A percentile compares a stretch with the other conserved stretches of the same genome.
Conservation (phyloP, 257 asterid species). For the Verbena officinalis region DNA sequence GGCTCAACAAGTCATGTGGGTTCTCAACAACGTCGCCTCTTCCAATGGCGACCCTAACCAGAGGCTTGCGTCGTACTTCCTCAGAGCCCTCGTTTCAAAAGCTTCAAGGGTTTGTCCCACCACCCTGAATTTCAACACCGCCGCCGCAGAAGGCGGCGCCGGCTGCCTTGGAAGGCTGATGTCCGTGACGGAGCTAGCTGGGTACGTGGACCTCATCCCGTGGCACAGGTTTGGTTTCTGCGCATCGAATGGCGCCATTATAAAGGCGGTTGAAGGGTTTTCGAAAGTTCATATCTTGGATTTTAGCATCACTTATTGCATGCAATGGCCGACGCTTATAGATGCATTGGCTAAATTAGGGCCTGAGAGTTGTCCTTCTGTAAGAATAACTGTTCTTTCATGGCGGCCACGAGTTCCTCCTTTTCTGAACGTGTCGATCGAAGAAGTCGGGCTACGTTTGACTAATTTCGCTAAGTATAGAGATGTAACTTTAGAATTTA, state of each 20-base stretch:
- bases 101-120: slow-evolving; percentile 64
- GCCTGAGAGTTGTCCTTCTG: slow-evolving; percentile 46
- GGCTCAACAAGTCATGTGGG: slow-evolving; percentile 95
- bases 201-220: slow-evolving; percentile 77
- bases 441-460: slow-evolving; percentile 64
- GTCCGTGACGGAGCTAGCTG: slow-evolving; percentile 76
- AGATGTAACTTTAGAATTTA: slow-evolving; percentile 69
- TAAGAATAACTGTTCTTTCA: slow-evolving; percentile 54
- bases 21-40: slow-evolving; percentile 83
- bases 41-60: slow-evolving; percentile 75
- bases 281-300: slow-evolving; percentile 61
- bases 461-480: slow-evolving; percentile 58
- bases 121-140: slow-evolving; percentile 29
- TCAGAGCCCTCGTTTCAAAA: slow-evolving; percentile 61
- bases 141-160: not conserved
- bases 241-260: slow-evolving; percentile 63
- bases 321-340: slow-evolving; percentile 87
- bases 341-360: slow-evolving; percentile 58
- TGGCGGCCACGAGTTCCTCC: slow-evolving; percentile 71
- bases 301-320: slow-evolving; percentile 72
- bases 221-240: slow-evolving; percentile 86
- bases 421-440: slow-evolving; percentile 50
- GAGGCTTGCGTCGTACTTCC: slow-evolving; percentile 66
- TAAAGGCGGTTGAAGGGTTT: slow-evolving; percentile 45
- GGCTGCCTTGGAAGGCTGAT: slow-evolving; percentile 44